phyloP scores from a whole-genome alignment of 768 basidiomycete species.

The Boletus rex-veris region DNA sequence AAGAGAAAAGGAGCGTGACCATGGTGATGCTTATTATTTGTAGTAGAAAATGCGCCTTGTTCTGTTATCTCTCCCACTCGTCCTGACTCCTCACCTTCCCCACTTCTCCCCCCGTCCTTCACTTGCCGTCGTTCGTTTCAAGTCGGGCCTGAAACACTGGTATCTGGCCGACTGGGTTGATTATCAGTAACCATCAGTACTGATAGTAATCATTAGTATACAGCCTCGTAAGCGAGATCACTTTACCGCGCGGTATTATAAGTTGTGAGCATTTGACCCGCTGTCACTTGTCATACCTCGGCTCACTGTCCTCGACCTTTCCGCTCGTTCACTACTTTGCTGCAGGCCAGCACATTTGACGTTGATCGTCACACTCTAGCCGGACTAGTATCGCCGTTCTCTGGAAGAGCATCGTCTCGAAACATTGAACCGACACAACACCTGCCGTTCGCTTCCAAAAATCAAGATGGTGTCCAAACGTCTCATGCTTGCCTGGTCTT shows the following conservation, averaged over 20 bases:
- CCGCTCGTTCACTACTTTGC: not conserved
- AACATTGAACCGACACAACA: slow-evolving; percentile 4
- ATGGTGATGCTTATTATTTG: too few species aligned
- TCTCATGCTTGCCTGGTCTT: slow-evolving; percentile 68
- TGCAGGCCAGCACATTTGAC: slow-evolving; percentile 51
- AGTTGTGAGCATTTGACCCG: slow-evolving; percentile 11
- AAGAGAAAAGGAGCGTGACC: too few species aligned
- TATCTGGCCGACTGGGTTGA: not conserved
- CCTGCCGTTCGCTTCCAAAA: not conserved
- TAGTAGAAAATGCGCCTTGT: too few species aligned
- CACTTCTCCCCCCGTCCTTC: not conserved
- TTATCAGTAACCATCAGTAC: slow-evolving; percentile 7
- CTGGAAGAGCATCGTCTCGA: slow-evolving; percentile 42
- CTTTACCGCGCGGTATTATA: not conserved
- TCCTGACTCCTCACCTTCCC: not conserved
- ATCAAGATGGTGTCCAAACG: slow-evolving; percentile 64
- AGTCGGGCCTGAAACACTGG: not conserved
- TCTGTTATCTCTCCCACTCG: not conserved
- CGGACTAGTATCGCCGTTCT: slow-evolving; percentile 47
- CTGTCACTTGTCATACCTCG: not conserved
- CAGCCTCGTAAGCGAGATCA: too few species aligned
- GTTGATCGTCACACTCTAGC: slow-evolving; percentile 62
- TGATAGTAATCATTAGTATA: not conserved
- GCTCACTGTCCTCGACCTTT: not conserved
- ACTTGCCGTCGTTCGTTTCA: not conserved